Percentiles rank a stretch among this genome's conserved stretches.
Conservation (phyloP, 345 rosid genomes). For the Populus simonii region DNA sequence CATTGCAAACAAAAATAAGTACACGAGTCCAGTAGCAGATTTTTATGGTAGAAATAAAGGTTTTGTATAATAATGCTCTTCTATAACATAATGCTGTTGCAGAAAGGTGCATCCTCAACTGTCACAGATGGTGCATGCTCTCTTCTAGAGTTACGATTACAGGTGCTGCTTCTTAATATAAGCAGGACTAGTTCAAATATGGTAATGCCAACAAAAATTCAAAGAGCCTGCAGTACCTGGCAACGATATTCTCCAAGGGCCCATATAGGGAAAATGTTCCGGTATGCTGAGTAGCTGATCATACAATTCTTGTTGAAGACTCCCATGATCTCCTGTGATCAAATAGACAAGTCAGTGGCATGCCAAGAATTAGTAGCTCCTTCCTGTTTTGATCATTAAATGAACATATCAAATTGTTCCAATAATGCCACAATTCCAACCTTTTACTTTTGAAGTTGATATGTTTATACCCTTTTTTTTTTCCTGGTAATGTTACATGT, state of each 20-base stretch:
- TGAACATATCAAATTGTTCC: neutral
- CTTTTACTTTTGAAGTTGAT: too few relatives aligned
- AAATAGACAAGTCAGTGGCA: neutral
- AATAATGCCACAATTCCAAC: neutral
- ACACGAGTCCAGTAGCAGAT: too few relatives aligned
- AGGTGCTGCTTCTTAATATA: neutral
- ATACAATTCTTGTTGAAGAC: slow-evolving; percentile 18
- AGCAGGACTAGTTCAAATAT: neutral
- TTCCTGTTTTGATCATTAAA: neutral
- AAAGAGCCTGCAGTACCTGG: slow-evolving; percentile 3
- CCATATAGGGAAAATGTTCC: slow-evolving; percentile 22
- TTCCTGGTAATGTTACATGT: too few relatives aligned
- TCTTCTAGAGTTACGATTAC: neutral
- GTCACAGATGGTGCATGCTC: neutral
- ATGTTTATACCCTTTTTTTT: too few relatives aligned
- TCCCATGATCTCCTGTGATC: slow-evolving; percentile 17
- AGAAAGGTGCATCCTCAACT: neutral
- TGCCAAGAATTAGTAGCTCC: too few relatives aligned
- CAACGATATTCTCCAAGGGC: slow-evolving; percentile 20
- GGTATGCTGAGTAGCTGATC: slow-evolving; percentile 14
- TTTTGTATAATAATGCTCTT: too few relatives aligned
- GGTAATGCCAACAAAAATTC: neutral
- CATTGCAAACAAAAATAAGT: neutral
- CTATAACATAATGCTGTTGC: neutral
- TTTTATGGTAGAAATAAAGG: too few relatives aligned